phyloP scores from a whole-genome alignment of 2,329 filamentous ascomycete species.

The Orbilia brochopaga region DNA sequence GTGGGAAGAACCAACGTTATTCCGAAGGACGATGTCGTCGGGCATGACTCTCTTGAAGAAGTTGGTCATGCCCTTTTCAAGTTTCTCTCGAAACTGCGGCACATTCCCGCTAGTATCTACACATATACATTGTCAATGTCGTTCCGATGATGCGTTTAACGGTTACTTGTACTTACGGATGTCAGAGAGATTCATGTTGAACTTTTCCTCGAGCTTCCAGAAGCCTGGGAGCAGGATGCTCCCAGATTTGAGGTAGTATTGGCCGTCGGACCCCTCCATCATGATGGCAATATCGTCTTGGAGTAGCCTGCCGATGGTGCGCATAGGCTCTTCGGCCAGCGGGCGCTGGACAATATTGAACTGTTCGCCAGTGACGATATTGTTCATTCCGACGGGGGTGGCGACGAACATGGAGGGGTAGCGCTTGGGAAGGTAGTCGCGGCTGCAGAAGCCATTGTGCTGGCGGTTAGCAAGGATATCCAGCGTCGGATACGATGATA shows the following conservation, averaged over 20 bases:
- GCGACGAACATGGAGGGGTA: constrained; percentile 74
- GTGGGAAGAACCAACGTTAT: constrained; percentile 53
- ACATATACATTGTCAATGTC: neutral
- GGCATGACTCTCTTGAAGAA: constrained; percentile 77
- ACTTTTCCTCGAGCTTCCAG: constrained; percentile 81
- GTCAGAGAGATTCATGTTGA: constrained; percentile 76
- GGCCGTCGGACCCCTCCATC: constrained; percentile 75
- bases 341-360: constrained; percentile 72
- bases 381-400: constrained; percentile 71
- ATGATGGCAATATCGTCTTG: constrained; percentile 87
- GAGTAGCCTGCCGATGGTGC: constrained; percentile 71
- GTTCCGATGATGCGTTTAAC: too few relatives aligned
- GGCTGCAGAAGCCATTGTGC: constrained; percentile 52
- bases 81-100: constrained; percentile 72
- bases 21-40: constrained; percentile 66
- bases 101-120: constrained; percentile 71
- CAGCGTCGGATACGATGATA: constrained; percentile 53
- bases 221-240: constrained; percentile 79
- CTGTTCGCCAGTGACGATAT: constrained; percentile 72
- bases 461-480: neutral
- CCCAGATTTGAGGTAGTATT: constrained; percentile 81
- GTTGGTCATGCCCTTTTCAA: constrained; percentile 79
- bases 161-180: constrained; percentile 68
- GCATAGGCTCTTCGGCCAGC: constrained; percentile 78
- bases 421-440: constrained; percentile 72